A percentile compares a stretch with the other conserved stretches of the same genome.
Conservation (phyloP, 305 asterid genomes). For the Solanum aculeatissimum region DNA sequence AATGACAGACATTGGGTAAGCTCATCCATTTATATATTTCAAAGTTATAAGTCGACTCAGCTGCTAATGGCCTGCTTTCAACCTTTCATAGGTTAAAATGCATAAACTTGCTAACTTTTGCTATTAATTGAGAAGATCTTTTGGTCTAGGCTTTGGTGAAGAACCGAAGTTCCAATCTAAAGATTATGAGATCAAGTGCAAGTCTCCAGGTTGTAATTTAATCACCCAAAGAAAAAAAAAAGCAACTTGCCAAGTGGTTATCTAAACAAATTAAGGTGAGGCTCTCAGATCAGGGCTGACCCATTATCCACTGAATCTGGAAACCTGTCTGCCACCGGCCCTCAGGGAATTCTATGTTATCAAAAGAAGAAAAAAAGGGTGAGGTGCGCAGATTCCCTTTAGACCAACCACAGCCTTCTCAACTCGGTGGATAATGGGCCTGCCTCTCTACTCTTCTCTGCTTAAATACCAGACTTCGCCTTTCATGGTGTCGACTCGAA, state of each 20-base stretch:
- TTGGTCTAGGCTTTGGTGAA: neutral
- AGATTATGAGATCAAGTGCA: neutral
- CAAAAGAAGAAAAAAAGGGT: neutral
- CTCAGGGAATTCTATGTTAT: neutral
- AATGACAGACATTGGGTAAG: neutral
- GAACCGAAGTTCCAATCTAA: neutral
- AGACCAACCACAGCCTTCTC: no score
- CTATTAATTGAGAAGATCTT: neutral
- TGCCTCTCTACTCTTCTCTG: no score
- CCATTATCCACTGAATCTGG: neutral
- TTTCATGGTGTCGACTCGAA: no score
- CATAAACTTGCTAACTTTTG: neutral
- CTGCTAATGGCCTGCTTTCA: neutral
- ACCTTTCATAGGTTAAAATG: neutral
- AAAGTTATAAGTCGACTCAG: neutral
- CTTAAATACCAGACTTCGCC: no score
- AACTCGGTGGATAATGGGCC: no score
- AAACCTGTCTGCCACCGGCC: neutral
- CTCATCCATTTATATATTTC: neutral
- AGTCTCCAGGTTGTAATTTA: neutral
- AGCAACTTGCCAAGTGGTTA: neutral
- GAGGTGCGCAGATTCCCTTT: neutral
- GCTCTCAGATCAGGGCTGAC: neutral
- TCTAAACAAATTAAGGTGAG: neutral
- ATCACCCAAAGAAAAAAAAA: neutral